Percentiles rank a stretch among this genome's conserved stretches.
phyloP scores from a whole-genome alignment of 495 filamentous ascomycete species.

The Thermochaetoides thermophila region DNA sequence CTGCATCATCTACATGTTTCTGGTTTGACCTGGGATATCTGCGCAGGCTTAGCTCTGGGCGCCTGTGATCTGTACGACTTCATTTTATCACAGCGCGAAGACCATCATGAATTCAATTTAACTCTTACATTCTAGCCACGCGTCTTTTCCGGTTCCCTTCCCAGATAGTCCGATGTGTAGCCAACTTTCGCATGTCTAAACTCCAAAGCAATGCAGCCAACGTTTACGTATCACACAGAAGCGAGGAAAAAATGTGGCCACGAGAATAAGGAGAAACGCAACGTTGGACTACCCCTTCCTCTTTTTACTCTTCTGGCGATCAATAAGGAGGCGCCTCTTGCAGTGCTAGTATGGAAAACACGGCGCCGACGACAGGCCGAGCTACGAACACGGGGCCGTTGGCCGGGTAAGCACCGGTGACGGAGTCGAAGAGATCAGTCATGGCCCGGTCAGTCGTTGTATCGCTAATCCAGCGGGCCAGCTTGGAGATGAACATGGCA shows the following conservation, averaged over 20 bases:
- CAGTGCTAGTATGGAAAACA: constrained; percentile 67
- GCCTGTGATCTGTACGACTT: too few species aligned
- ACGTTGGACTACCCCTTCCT: not conserved
- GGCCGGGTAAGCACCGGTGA: constrained; percentile 39
- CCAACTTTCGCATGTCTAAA: not conserved
- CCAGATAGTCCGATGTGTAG: too few species aligned
- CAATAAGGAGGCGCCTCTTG: too few species aligned
- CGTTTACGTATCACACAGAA: not conserved
- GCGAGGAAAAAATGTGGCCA: too few species aligned
- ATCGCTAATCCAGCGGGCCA: constrained; percentile 65
- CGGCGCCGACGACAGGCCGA: constrained; percentile 66
- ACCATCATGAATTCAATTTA: too few species aligned
- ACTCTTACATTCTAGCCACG: too few species aligned
- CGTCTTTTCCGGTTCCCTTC: too few species aligned
- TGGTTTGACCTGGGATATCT: too few species aligned
- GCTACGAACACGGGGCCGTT: constrained; percentile 54
- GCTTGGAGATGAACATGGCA: constrained; percentile 47
- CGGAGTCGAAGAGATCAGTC: constrained; percentile 68
- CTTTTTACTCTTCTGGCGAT: constrained; percentile 1
- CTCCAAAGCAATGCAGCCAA: constrained; percentile 5
- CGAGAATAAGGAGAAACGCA: too few species aligned
- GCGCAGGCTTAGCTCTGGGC: too few species aligned
- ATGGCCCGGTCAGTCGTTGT: constrained; percentile 58
- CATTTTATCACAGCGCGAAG: too few species aligned
- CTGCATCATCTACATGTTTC: too few species aligned